Percentiles rank a stretch among this genome's conserved stretches.
These are phyloP conservation scores for Buxus sempervirens DNA, from an alignment of 164 flowering plant genomes.

Conservation along the genomic window DNA sequence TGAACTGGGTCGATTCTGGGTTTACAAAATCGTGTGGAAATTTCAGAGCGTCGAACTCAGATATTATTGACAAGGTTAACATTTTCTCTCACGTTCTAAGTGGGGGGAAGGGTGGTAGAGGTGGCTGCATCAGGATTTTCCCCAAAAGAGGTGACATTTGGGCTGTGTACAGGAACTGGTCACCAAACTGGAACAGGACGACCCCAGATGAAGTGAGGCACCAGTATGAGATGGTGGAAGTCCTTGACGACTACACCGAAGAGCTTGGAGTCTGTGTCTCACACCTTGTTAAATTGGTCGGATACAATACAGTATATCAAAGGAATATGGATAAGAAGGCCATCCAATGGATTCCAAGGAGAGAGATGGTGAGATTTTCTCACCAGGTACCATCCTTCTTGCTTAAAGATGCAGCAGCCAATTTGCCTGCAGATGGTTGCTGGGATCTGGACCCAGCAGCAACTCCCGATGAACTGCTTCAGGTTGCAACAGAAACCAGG, in stretches of 20 bases:
- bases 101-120: constrained; percentile 62
- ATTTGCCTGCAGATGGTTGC: constrained; percentile 75
- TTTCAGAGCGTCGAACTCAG: constrained; percentile 58
- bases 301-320: constrained; percentile 75
- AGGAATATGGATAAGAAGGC: constrained; percentile 35
- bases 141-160: constrained; percentile 83
- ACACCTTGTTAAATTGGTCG: constrained; percentile 59
- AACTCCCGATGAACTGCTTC: constrained; percentile 77
- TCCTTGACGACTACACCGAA: constrained; percentile 70
- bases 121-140: constrained; percentile 65
- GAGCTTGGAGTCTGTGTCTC: constrained; percentile 61
- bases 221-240: constrained; percentile 89
- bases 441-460: constrained; percentile 99
- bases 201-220: constrained; percentile 70
- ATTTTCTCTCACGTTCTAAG: constrained; percentile 74
- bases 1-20: constrained; percentile 67
- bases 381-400: constrained; percentile 89
- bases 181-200: constrained; percentile 59
- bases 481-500: constrained; percentile 27
- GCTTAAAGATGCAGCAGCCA: constrained; percentile 43
- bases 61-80: constrained; percentile 63
- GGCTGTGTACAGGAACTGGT: constrained; percentile 90
- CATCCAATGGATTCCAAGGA: constrained; percentile 62
- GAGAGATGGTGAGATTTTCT: constrained; percentile 86
- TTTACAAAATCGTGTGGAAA: constrained; percentile 84